Evolutionary conservation across 495 filamentous ascomycete genomes (phyloP), one percentile per base, ranked within the genome.

Genomic region (Aspergillus haitiensis): DNA sequence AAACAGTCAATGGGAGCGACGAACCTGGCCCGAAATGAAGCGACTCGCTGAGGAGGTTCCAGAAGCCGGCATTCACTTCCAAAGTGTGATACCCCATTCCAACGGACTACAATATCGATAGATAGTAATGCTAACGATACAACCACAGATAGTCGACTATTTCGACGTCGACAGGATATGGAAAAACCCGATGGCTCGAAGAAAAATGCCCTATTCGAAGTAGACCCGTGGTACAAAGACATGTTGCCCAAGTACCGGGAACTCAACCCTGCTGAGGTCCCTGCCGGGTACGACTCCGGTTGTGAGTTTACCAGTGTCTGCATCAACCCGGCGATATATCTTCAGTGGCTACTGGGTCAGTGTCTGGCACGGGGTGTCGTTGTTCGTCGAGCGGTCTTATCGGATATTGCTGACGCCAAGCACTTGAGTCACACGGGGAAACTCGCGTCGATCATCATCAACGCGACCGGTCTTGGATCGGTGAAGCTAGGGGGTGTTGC

Each of bases 281-380:
- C 82, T 82, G 0, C 56, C 69, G 1, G 86, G 81, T 7, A 81
- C 39, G 84, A 90, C 56, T 87, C 84, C n/a, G 93, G 81, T 6
- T 89, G 84, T 47, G 74, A 79, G 42, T 97, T 92, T 70, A 89
- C 81, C 6, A 92, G 89, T 0, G 88, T 96, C 37, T 97, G 93
- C 73, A 93, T 98, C 69, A 97, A 98, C 76, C 87, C 88, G 0
- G 85, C 89, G 49, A 63, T 96, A 49, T 97, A 97, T 76, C 82
- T 96, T 13, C 86, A 89, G 1, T 97, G 89, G 82, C 82, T 97
- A 0, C 72, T 88, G 0, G 84, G 84, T 0, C 87, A 93, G 70
- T 96, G 90, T 73, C 75, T 86, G 15, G 82, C 81, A 65, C 78
- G 81, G 16, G 91, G 90, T 15, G 87, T 88, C 2, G 74, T 83